Evolutionary conservation across 2,329 filamentous ascomycete genomes (phyloP), one percentile per base, ranked within the genome.

Genomic region (Mycogone perniciosa): DNA sequence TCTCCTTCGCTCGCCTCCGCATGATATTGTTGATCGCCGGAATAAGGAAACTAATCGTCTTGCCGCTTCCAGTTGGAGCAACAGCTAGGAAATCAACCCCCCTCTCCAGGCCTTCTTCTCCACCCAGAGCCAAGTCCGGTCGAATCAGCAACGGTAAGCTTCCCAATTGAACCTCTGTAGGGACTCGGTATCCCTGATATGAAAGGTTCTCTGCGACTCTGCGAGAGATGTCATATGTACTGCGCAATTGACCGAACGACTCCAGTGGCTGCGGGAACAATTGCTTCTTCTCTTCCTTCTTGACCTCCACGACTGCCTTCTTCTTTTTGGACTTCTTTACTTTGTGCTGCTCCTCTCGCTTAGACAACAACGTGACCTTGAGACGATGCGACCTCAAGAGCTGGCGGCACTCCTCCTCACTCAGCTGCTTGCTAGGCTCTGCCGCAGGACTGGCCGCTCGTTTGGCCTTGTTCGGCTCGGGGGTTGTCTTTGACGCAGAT

Each of bases 21-120:
- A 88, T 73, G 39, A 95, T 83, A 42, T 81, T 79, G 63, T 95
- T 86, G 59, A 99, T 83, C 3, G 90, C 78, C 0, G 92, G 91
- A 39, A 99, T 87, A 60, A 97, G 70, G 62, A 96, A 99, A 13
- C 90, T 89, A 56, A 99, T 74, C 0, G 93, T 99, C 75, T 99
- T 99, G 41, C 93, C 93, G 66, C 92, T 97, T 27, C 93, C 93
- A 0, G 93, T 99, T 1, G 93, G 93, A 3, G 93, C 93, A 40
- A 97, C 84, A 0, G 89, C 88, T 56, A 99, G 69, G 37, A 99
- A 81, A 71, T 99, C 85, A 4, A 92, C 73, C 7, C 67, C 67
- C 10, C 57, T 52, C 3, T 64, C 62, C 20, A 73, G 52, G 20
- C 68, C 67, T 26, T 62, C 62, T 29, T 65, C 68, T 4, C 64